Base-by-base conservation (phyloP, 2,329 filamentous ascomycete genomes). In the Fusarium humuli region DNA sequence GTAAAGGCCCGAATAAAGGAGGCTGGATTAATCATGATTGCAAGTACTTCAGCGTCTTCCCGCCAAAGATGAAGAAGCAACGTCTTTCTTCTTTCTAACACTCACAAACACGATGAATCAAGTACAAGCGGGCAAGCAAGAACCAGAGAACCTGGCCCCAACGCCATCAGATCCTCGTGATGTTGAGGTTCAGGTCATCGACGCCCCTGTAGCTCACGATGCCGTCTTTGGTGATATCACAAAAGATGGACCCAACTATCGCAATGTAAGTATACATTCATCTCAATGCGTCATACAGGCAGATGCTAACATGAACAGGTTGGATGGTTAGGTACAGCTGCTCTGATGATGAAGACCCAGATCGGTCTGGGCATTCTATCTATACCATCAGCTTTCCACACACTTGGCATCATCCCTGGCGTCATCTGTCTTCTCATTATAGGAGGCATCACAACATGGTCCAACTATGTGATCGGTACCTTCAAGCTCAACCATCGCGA, bases 401-500 rank as follows among this genome's bases (percentile, higher is more conserved):
- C 76, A 1, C 77, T 86, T 8, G 84, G 84, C 12, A 76, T 86
- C 34, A 77, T 85, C 7, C 84, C 84, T 1, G 84, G 84, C 7
- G 71, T 85, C 11, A 81, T 85, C 20, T 79, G 79, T 44, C 75
- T 86, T 8, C 46, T 80, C 2, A 61, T 69, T 7, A 80, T 85
- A 34, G 82, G 77, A 3, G 64, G 42, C 25, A 83, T 85, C 69
- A 85, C 83, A 0, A 84, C 81, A 3, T 86, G 84, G 84, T 84
- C 83, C 6, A 79, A 80, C 61, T 84, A 83, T 59, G 82, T 84
- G n/a, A 77, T 86, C 9, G 84, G 83, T 16, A 74, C 77, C 18
- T 87, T 87, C 78, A 87, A 87, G 71, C 70, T 83, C n/a, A 76
- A 77, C 23, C 85, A 87, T 70, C 81, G 80, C 2, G 79, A 83